Conservation (phyloP, 108 stramenopile genomes). For the Skeletonema costatum region DNA sequence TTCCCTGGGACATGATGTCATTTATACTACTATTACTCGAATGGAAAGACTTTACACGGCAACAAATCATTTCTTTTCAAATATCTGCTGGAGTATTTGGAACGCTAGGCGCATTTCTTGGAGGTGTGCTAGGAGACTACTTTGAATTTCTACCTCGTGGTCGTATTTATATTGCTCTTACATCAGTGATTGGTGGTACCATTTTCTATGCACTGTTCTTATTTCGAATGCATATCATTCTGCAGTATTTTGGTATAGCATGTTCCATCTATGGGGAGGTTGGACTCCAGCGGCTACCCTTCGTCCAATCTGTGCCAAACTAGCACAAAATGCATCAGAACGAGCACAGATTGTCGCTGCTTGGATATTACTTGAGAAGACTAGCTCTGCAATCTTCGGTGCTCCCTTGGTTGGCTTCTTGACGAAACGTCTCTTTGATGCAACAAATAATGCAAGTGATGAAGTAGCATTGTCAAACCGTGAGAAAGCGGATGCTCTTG, state of each 20-base stretch:
- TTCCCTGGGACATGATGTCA: slow-evolving; percentile 64
- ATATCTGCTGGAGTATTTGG: slow-evolving; percentile 34
- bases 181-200: slow-evolving; percentile 42
- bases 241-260: slow-evolving; percentile 39
- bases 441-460: slow-evolving; percentile 1
- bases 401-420: slow-evolving; percentile 59
- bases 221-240: slow-evolving; percentile 38
- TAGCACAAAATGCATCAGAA: slow-evolving; percentile 54
- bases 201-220: slow-evolving; percentile 52
- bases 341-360: slow-evolving; percentile 59
- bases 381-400: slow-evolving; percentile 51
- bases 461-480: slow-evolving; percentile 1
- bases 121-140: slow-evolving; percentile 54
- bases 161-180: slow-evolving; percentile 44
- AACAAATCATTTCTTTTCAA: slow-evolving; percentile 58
- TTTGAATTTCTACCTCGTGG: slow-evolving; percentile 32
- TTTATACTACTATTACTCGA: slow-evolving; percentile 55
- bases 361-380: slow-evolving; percentile 61
- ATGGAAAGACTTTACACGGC: slow-evolving; percentile 54
- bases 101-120: slow-evolving; percentile 48
- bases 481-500: slow-evolving; percentile 47
- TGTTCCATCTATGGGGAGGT: slow-evolving; percentile 45
- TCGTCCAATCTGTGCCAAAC: slow-evolving; percentile 56
- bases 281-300: slow-evolving; percentile 56
- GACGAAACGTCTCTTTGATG: slow-evolving; percentile 22